Conservation (phyloP, 257 asterid genomes). For the Cruciata laevipes region DNA sequence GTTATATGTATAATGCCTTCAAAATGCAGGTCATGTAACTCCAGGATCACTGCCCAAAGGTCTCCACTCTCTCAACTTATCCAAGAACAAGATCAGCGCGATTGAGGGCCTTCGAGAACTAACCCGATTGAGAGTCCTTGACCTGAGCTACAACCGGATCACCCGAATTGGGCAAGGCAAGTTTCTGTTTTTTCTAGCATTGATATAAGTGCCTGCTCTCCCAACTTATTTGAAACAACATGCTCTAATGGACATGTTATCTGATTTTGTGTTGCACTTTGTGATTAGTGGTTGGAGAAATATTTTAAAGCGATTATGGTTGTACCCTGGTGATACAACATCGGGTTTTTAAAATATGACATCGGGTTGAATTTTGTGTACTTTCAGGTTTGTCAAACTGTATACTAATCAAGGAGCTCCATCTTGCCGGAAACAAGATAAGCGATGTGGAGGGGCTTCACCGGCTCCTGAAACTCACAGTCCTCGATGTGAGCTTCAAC, state of each 20-base stretch:
- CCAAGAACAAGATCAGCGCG: constrained; percentile 65
- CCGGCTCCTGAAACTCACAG: constrained; percentile 62
- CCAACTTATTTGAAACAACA: too few species aligned
- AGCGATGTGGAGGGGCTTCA: constrained; percentile 80
- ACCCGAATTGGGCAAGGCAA: constrained; percentile 78
- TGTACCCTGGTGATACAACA: neutral
- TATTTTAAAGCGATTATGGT: neutral
- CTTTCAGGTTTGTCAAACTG: constrained; percentile 61
- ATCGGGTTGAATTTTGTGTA: neutral
- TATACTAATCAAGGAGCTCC: constrained; percentile 60
- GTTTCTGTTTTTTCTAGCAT: neutral
- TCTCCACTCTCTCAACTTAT: constrained; percentile 65
- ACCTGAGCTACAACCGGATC: constrained; percentile 78
- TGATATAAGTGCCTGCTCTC: too few species aligned
- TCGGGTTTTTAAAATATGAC: too few species aligned
- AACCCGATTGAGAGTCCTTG: constrained; percentile 65
- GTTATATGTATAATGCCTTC: neutral
- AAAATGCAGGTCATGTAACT: constrained; percentile 53
- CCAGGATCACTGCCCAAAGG: constrained; percentile 80
- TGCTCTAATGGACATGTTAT: neutral
- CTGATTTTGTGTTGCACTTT: neutral
- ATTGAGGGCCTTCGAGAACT: constrained; percentile 79
- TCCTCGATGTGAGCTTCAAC: constrained; percentile 78
- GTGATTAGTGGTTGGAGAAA: neutral
- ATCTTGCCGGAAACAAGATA: constrained; percentile 79